A percentile compares a stretch with the other conserved stretches of the same genome.
phyloP scores from a whole-genome alignment of 805 yeast species.

The Candida sanyiensis region DNA sequence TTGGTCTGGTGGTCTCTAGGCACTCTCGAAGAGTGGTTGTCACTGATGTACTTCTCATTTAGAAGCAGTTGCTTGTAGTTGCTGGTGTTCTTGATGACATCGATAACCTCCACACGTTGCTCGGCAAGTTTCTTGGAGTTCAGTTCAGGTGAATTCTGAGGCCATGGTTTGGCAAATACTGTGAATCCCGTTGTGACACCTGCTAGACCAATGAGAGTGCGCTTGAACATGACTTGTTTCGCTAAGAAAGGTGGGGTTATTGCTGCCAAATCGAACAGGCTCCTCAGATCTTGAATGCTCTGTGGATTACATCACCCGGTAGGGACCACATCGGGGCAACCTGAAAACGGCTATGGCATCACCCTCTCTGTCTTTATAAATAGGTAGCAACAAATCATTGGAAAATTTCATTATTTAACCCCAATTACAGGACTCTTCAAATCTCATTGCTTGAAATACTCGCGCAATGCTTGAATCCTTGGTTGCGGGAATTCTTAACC shows the following conservation, averaged over 20 bases:
- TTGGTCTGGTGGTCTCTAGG: conserved; percentile 55
- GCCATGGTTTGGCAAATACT: conserved; percentile 25
- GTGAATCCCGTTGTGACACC: conserved; percentile 25
- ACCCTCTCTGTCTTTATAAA: neutral
- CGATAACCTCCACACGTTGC: conserved; percentile 25
- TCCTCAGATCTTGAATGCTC: neutral
- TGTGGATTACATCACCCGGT: too few species aligned
- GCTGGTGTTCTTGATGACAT: conserved; percentile 24
- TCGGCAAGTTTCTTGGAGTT: conserved; percentile 17
- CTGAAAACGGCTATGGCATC: too few species aligned
- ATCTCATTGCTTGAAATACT: neutral
- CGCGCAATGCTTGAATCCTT: conserved; percentile 55
- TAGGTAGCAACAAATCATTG: neutral
- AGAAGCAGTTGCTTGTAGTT: conserved; percentile 23
- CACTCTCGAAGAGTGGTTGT: conserved; percentile 38
- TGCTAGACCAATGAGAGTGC: conserved; percentile 14
- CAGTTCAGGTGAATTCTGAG: conserved; percentile 14
- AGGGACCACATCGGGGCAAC: neutral
- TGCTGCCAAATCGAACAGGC: neutral
- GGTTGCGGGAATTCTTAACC: conserved; percentile 56
- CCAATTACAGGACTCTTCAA: neutral
- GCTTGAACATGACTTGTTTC: conserved; percentile 9
- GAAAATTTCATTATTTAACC: neutral
- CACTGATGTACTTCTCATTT: conserved; percentile 23
- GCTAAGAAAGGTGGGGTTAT: neutral